These are phyloP conservation scores for Eustoma russellianum DNA, from an alignment of 257 asterid species.

Conservation along the genomic window DNA sequence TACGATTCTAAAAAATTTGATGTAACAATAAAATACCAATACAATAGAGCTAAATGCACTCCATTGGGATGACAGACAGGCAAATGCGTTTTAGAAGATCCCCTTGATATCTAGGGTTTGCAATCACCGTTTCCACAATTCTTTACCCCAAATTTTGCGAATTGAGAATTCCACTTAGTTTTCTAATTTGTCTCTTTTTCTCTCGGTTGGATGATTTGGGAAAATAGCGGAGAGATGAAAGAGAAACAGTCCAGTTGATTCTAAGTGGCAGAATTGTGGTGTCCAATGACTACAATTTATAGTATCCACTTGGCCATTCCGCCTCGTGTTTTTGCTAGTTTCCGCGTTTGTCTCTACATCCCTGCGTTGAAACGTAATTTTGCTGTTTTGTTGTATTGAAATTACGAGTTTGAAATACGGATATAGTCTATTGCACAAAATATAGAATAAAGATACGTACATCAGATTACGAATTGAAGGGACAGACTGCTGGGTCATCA, in stretches of 20 bases:
- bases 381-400: no score
- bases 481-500: no score
- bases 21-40: no score
- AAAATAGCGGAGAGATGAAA: conserved; percentile 7
- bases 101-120: conserved; percentile 10
- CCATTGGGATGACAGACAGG: background rate
- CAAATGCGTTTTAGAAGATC: background rate
- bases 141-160: no score
- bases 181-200: background rate
- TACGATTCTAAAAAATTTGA: background rate
- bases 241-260: conserved; percentile 30
- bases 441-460: no score
- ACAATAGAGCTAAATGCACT: background rate
- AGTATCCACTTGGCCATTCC: conserved; percentile 19
- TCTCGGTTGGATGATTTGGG: background rate
- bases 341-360: background rate
- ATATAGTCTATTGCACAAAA: no score
- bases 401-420: no score
- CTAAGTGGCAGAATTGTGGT: conserved; percentile 34
- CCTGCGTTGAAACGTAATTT: no score
- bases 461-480: no score
- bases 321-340: background rate
- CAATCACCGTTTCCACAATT: background rate
- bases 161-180: conserved; percentile 3
- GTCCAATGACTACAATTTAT: conserved; percentile 29